A percentile compares a stretch with the other conserved stretches of the same genome.
These are phyloP conservation scores for Mycena epipterygia DNA, from an alignment of 768 basidiomycete genomes.

Conservation along the genomic window DNA sequence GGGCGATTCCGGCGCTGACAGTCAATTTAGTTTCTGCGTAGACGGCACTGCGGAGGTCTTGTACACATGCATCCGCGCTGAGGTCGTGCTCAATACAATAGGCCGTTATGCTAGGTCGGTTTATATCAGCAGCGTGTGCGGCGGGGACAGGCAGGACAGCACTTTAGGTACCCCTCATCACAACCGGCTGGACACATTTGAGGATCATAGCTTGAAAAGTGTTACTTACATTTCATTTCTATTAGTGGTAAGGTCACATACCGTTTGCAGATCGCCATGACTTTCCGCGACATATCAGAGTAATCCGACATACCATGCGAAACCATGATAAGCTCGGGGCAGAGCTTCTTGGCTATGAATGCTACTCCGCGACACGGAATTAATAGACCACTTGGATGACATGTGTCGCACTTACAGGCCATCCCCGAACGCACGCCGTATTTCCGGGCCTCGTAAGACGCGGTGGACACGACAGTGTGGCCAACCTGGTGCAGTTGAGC, in stretches of 20 bases:
- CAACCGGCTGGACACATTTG: slow-evolving; percentile 82
- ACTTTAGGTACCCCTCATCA: slow-evolving; percentile 96
- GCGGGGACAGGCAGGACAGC: slow-evolving; percentile 40
- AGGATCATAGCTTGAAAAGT: slow-evolving; percentile 64
- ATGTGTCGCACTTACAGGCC: slow-evolving; percentile 70
- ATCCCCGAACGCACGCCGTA: slow-evolving; percentile 95
- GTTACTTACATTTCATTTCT: background rate
- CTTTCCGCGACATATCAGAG: slow-evolving; percentile 74
- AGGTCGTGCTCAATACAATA: slow-evolving; percentile 82
- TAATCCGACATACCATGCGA: slow-evolving; percentile 71
- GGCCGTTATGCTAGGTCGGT: slow-evolving; percentile 74
- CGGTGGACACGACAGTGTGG: slow-evolving; percentile 32
- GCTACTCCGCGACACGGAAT: slow-evolving; percentile 55
- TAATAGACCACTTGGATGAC: background rate
- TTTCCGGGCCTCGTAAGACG: slow-evolving; percentile 90
- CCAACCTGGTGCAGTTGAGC: slow-evolving; percentile 18
- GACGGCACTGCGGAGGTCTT: slow-evolving; percentile 81
- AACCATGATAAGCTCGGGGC: slow-evolving; percentile 87
- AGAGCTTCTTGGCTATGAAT: slow-evolving; percentile 94
- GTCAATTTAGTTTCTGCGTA: slow-evolving; percentile 87
- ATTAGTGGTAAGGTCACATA: slow-evolving; percentile 41
- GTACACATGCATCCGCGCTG: slow-evolving; percentile 80
- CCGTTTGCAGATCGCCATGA: slow-evolving; percentile 77
- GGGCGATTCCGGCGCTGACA: slow-evolving; percentile 95
- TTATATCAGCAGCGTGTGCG: background rate